Base-by-base conservation (phyloP, 441 rosid genomes). In the Erodium texanum region DNA sequence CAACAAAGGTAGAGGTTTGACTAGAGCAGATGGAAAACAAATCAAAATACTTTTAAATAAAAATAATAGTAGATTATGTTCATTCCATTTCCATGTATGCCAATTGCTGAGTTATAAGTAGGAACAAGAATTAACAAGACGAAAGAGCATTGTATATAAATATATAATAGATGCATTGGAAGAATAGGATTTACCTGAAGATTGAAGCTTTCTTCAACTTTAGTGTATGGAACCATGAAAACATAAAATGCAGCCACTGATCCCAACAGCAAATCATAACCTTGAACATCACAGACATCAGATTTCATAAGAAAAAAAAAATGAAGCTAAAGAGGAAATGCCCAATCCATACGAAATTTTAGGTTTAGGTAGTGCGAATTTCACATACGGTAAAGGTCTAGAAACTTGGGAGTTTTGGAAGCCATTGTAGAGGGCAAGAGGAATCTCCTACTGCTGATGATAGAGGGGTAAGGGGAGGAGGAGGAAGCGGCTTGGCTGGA, bases 161-260 rank as follows among this genome's bases (percentile, higher is more conserved):
- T 38, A 38, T 38, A 7, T 14, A n/a, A 48, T 14, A 48, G 16
- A 12, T 8, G 43, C 41, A 58, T 10, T n/a, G 0, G 32, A 58
- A 10, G 61, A 32, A 0, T 34, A 3, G 8, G 45, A 29, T 62
- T 70, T 56, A 90, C 97, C 92, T 93, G 99, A 71, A 93, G 68
- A 72, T 88, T 91, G 83, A 94, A 94, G 89, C 97, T 91, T 79
- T 94, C 99, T 79, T 94, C 97, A 56, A 94, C 97, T 81, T 93
- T 94, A 29, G 99, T 94, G 72, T 83, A 91, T 20, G 96, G 99
- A 34, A 82, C 83, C 80, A 77, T 76, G 71, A 88, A 50, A 68
- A 91, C 91, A 71, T 89, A 94, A 71, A 88, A 78, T n/a, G 91
- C 87, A 71, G 99, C 97, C 5, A 94, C 74, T 20, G 85, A 86